Evolutionary conservation across 495 filamentous ascomycete species (phyloP).

Genomic region (Bryoglossum gracile): DNA sequence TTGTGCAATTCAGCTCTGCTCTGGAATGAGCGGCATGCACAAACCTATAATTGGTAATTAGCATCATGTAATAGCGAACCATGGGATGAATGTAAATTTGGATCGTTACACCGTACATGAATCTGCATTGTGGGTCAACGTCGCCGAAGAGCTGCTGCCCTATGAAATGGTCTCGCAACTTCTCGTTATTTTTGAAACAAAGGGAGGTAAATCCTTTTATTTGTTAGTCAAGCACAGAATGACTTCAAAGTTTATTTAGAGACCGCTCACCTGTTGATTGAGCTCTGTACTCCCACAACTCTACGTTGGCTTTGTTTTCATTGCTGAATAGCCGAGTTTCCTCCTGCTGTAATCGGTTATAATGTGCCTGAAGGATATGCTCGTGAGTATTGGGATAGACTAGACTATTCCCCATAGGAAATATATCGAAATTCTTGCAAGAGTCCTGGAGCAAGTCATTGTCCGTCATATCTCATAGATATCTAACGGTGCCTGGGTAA

Average conservation of each 20-base stretch:
- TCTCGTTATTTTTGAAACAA: background rate
- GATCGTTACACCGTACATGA: slow-evolving; percentile 13
- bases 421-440: slow-evolving; percentile 7
- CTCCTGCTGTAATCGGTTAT: slow-evolving; percentile 11
- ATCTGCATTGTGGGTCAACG: slow-evolving; percentile 21
- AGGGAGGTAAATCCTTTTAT: slow-evolving; percentile 14
- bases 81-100: background rate
- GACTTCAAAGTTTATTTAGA: background rate
- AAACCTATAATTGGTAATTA: slow-evolving; percentile 23
- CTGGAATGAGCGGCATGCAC: slow-evolving; percentile 28
- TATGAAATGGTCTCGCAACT: slow-evolving; percentile 5
- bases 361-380: slow-evolving; percentile 6
- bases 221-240: background rate
- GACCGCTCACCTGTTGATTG: slow-evolving; percentile 4
- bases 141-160: background rate
- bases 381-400: slow-evolving; percentile 1
- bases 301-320: slow-evolving; percentile 11
- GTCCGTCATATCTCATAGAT: background rate
- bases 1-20: slow-evolving; percentile 24
- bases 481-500: too few species aligned
- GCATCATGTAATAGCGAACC: slow-evolving; percentile 29
- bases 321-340: slow-evolving; percentile 11
- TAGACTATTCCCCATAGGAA: slow-evolving; percentile 19
- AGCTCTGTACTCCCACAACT: slow-evolving; percentile 19
- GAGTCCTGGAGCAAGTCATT: slow-evolving; percentile 11